Percentiles rank a stretch among this genome's conserved stretches.
Evolutionary conservation across 2,329 filamentous ascomycete species (phyloP).

Genomic region (Mycosphaerella sp.): DNA sequence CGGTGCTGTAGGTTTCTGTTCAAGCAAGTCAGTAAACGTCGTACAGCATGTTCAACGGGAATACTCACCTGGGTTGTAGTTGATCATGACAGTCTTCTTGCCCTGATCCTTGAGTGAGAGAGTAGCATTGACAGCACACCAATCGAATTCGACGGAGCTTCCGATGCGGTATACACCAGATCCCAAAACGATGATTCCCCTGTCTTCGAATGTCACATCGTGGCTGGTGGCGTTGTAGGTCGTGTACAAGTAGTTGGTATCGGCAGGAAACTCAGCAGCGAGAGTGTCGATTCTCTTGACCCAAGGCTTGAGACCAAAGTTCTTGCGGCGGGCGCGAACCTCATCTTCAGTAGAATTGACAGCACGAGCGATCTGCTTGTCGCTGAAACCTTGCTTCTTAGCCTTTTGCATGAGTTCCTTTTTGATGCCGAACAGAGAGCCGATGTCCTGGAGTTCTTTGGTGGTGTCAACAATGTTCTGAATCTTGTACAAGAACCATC

Average conservation of each 20-base stretch:
- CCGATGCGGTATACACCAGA: slow-evolving; percentile 97
- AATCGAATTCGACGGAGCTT: slow-evolving; percentile 96
- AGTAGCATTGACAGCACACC: slow-evolving; percentile 91
- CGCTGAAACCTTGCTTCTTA: slow-evolving; percentile 97
- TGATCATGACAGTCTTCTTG: slow-evolving; percentile 98
- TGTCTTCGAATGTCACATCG: slow-evolving; percentile 89
- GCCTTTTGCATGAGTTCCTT: slow-evolving; percentile 83
- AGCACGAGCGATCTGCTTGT: slow-evolving; percentile 84
- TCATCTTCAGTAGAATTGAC: slow-evolving; percentile 83
- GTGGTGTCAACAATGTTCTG: slow-evolving; percentile 94
- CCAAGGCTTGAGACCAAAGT: slow-evolving; percentile 86
- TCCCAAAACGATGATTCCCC: slow-evolving; percentile 81
- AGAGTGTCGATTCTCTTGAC: slow-evolving; percentile 99
- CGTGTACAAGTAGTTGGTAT: slow-evolving; percentile 95
- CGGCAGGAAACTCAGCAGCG: slow-evolving; percentile 89
- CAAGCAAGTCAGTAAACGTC: slow-evolving; percentile 35
- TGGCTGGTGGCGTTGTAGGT: slow-evolving; percentile 95
- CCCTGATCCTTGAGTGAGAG: slow-evolving; percentile 76
- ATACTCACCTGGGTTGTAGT: slow-evolving; percentile 36
- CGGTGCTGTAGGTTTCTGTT: slow-evolving; percentile 56
- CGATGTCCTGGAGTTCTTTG: slow-evolving; percentile 74
- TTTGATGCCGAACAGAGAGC: slow-evolving; percentile 75
- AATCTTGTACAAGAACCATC: slow-evolving; percentile 98
- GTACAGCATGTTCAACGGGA: neutral
- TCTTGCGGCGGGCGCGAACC: slow-evolving; percentile 75